Evolutionary conservation across 169 alveolate genomes (phyloP).

Genomic region (Plasmodium vinckei): DNA sequence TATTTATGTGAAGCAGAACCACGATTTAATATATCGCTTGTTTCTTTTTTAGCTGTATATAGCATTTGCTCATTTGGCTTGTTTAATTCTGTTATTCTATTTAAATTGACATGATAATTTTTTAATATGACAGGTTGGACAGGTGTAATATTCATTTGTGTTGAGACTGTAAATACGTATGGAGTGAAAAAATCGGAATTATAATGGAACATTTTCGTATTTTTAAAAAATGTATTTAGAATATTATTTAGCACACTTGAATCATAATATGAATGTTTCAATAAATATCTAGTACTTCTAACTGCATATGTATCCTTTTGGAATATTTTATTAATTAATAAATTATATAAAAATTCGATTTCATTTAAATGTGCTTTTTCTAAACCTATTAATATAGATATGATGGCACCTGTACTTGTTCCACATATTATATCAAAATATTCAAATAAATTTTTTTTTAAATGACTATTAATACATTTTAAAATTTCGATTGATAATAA

Average conservation of each 20-base stretch:
- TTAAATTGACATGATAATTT: slow-evolving; percentile 73
- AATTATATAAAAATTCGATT: slow-evolving; percentile 82
- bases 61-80: neutral
- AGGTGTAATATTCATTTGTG: slow-evolving; percentile 84
- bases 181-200: slow-evolving; percentile 87
- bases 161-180: slow-evolving; percentile 86
- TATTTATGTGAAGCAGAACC: neutral
- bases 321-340: slow-evolving; percentile 84
- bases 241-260: slow-evolving; percentile 79
- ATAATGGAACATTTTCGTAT: slow-evolving; percentile 85
- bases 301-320: slow-evolving; percentile 83
- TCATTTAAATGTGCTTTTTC: slow-evolving; percentile 86
- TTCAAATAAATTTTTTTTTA: slow-evolving; percentile 82
- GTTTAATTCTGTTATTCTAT: slow-evolving; percentile 7
- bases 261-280: slow-evolving; percentile 88
- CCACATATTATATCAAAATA: slow-evolving; percentile 90
- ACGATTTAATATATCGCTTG: neutral
- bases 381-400: slow-evolving; percentile 86
- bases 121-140: slow-evolving; percentile 85
- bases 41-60: neutral
- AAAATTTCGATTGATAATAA: slow-evolving; percentile 87
- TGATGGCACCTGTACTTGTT: slow-evolving; percentile 90
- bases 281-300: slow-evolving; percentile 83
- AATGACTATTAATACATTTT: slow-evolving; percentile 76
- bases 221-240: slow-evolving; percentile 80